Conservation (phyloP, 345 rosid species). For the Murraya paniculata region DNA sequence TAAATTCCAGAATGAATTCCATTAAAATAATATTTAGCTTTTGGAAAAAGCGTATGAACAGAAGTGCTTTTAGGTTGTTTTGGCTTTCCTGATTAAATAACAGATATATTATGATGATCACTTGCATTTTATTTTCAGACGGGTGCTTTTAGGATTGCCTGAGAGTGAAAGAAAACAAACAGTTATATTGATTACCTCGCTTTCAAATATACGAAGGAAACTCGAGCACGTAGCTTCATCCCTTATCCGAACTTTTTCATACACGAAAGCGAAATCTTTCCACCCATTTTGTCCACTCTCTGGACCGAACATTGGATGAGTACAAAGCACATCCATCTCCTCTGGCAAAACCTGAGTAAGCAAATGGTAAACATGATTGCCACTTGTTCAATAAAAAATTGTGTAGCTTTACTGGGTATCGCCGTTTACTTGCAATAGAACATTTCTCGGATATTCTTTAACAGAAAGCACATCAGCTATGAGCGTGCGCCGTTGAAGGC, state of each 20-base stretch:
- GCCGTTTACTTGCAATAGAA: slow-evolving; percentile 33
- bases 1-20: not conserved
- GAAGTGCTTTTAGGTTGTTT: not conserved
- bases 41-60: not conserved
- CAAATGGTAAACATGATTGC: not conserved
- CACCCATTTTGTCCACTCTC: slow-evolving; percentile 60
- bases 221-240: slow-evolving; percentile 27
- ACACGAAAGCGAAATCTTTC: slow-evolving; percentile 46
- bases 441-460: slow-evolving; percentile 48
- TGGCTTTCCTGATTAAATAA: not conserved
- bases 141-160: not conserved
- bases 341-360: slow-evolving; percentile 36
- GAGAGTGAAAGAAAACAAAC: not conserved
- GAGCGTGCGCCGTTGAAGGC: slow-evolving; percentile 37
- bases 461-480: slow-evolving; percentile 67
- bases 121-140: not conserved
- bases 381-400: not conserved
- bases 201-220: slow-evolving; percentile 48
- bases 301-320: slow-evolving; percentile 70
- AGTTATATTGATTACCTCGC: slow-evolving; percentile 27
- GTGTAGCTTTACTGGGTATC: too few relatives aligned
- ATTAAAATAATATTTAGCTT: not conserved
- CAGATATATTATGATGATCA: not conserved
- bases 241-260: slow-evolving; percentile 49
- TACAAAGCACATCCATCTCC: slow-evolving; percentile 54